Conservation (phyloP, 305 asterid genomes). For the Fraxinus velutina region DNA sequence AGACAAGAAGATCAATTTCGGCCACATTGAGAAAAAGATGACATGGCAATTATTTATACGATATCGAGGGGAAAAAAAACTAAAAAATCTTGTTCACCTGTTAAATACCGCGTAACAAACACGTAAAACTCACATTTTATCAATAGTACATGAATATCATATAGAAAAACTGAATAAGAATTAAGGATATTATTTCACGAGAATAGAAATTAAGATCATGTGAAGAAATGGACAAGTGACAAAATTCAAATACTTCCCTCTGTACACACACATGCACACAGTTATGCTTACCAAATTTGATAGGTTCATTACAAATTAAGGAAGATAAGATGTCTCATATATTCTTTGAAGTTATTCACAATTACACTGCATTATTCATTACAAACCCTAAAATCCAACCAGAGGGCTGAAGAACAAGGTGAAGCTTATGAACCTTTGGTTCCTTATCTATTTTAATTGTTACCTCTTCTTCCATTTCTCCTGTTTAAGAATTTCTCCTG, state of each 20-base stretch:
- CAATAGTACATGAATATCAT: background rate
- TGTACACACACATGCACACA: background rate
- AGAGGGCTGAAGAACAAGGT: background rate
- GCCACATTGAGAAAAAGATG: background rate
- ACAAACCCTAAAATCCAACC: background rate
- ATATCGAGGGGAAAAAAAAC: background rate
- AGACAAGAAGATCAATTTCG: background rate
- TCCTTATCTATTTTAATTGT: background rate
- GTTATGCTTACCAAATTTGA: background rate
- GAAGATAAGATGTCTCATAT: background rate
- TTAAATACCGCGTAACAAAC: background rate
- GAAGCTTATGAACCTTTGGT: background rate
- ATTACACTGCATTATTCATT: background rate
- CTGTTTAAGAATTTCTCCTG: slow-evolving; percentile 25
- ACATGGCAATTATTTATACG: background rate
- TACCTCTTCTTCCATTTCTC: slow-evolving; percentile 15
- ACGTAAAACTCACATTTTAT: background rate
- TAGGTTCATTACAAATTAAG: background rate
- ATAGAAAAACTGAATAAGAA: background rate
- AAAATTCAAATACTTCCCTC: background rate
- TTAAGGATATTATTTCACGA: background rate
- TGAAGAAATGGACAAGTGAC: background rate
- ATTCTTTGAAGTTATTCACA: background rate
- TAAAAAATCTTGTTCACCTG: background rate
- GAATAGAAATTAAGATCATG: background rate